These are phyloP conservation scores for Aegilops sharonensis DNA, from an alignment of 176 grass and related monocot species.

Conservation along the genomic window DNA sequence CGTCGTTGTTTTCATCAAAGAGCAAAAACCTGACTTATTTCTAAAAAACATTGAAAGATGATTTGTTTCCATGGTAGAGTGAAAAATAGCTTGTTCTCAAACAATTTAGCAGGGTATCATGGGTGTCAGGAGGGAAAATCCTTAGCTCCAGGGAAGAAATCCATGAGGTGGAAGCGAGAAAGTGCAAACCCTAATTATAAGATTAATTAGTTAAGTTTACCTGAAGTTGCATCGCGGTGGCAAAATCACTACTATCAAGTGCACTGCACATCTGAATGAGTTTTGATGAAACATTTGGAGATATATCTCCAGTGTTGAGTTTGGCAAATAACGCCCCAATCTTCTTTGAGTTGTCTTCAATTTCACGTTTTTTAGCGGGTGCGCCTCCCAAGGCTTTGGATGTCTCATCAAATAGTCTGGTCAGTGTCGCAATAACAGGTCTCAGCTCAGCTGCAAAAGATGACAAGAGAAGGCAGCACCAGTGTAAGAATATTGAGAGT, in stretches of 20 bases:
- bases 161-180: background rate
- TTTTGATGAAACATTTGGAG: constrained; percentile 87
- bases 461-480: constrained; percentile 16
- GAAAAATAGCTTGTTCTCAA: background rate
- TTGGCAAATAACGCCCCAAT: constrained; percentile 87
- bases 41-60: background rate
- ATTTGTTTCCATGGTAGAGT: background rate
- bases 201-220: constrained; percentile 31
- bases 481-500: background rate
- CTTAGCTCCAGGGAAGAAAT: background rate
- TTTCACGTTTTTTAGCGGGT: constrained; percentile 81
- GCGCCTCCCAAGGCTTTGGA: constrained; percentile 75
- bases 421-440: constrained; percentile 78
- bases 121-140: background rate
- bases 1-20: background rate
- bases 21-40: background rate
- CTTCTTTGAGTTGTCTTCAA: constrained; percentile 95
- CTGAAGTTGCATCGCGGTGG: constrained; percentile 81
- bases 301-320: constrained; percentile 88
- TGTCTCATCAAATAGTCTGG: constrained; percentile 83
- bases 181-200: background rate
- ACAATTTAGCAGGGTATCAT: background rate
- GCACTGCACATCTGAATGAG: constrained; percentile 81
- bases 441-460: constrained; percentile 80
- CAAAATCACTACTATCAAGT: constrained; percentile 74